Base-by-base conservation (phyloP, 78 protist species). In the Cyanophora paradoxa region DNA sequence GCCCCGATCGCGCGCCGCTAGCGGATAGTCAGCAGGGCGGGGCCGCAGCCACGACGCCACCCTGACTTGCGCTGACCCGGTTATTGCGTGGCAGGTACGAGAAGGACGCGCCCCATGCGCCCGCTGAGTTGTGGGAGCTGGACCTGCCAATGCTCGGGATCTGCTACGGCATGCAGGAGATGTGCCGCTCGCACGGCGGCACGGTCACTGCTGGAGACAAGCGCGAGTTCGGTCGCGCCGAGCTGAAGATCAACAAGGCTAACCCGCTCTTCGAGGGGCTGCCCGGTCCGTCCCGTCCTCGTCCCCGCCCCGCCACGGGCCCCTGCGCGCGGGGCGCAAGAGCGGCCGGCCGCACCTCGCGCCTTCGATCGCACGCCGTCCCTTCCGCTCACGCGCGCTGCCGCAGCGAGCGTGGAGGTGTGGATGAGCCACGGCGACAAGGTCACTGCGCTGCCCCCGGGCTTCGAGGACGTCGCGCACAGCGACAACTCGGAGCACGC, bases 101-200 rank as follows among this genome's bases (percentile, higher is more conserved):
- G 7, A 78, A 39, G 2, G 89, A 79, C 34, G 88, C 96, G 16
- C 94, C 96, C 14, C 17, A 73, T 42, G 75, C 26, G 64, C 92
- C 86, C 61, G 46, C 42, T 3, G 48, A 4, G 33, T 14, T 91
- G 26, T 87, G 91, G 77, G 59, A 80, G 3, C 48, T 64, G 17
- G 70, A 48, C 8, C 2, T 85, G 28, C 96, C 96, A 0, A 26
- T 91, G 10, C 64, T 93, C 4, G 98, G 98, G 67, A 93, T 94
- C 68, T 94, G 98, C 78, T 94, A 94, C 72, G 98, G 98, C 22
- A 84, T 93, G 94, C 98, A 94, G 75, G 72, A 90, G 40, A 70
- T 92, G 81, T 73, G 66, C 4, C 42, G 36, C 64, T 10, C 59
- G 30, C 61, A 44, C 61, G 92, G 88, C 20, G 96, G 96, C 30